phyloP scores from a whole-genome alignment of 192 early-diverging fungal species.

The Haplosporangium gracile region DNA sequence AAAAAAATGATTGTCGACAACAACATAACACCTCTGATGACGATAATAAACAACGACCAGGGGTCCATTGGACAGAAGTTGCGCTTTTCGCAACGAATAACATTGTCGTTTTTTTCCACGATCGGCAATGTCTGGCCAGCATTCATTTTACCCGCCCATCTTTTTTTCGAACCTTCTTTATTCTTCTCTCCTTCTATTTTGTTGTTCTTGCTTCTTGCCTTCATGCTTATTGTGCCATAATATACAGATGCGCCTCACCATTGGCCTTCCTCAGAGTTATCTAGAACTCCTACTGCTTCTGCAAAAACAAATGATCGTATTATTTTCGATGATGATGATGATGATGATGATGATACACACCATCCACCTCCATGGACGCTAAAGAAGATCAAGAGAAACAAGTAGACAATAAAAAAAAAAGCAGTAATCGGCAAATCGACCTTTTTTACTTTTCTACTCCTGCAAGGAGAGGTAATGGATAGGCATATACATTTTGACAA shows the following conservation, averaged over 20 bases:
- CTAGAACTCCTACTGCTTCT: not conserved
- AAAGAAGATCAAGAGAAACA: not conserved
- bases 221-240: no score
- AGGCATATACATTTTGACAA: not conserved
- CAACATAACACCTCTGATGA: not conserved
- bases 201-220: not conserved
- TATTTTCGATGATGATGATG: no score
- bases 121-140: not conserved
- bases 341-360: not conserved
- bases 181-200: not conserved
- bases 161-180: not conserved
- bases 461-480: no score
- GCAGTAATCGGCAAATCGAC: conserved; percentile 1
- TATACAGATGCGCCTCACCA: no score
- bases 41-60: not conserved
- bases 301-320: not conserved
- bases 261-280: no score
- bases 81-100: not conserved
- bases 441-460: not conserved
- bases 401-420: not conserved
- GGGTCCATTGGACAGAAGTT: not conserved
- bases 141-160: conserved; percentile 6
- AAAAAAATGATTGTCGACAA: not conserved
- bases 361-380: not conserved
- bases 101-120: not conserved